Evolutionary conservation across 495 filamentous ascomycete genomes (phyloP), one percentile per base, ranked within the genome.

Genomic region (Penicillium herquei): DNA sequence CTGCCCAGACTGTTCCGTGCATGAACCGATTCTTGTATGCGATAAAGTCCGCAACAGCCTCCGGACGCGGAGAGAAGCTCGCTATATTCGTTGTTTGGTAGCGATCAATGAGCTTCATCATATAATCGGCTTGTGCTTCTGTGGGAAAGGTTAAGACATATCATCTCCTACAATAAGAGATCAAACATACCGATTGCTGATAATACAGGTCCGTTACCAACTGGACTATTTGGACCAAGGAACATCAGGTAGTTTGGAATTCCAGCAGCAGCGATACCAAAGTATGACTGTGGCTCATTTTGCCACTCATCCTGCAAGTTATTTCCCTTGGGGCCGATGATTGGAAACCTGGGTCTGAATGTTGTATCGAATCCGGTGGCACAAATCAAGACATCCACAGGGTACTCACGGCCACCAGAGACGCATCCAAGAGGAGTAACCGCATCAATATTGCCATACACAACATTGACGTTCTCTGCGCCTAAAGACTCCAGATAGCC

Each of bases 231-330:
- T 6, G 35, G 35, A 3, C 35, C 35, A 12, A 39, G 35, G n/a
- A 12, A 39, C 35, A 39, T n/a, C 6, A 84, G 81, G 53, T 80
- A 78, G 56, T 86, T 86, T 0, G 83, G 83, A 58, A 84, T 84
- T 3, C 68, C 66, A 41, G 76, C 70, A 18, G 80, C 67, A 26
- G 39, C 17, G 14, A 43, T 43, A 12, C 75, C 78, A 32, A 80
- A 74, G 57, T 86, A 85, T 8, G 74, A 68, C 40, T 21, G 13
- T 30, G 63, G 63, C 2, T 39, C 18, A 32, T 52, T 21, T 12
- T 16, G 16, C 58, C 62, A 58, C 33, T 59, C 45, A 6, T 54
- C 34, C 32, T 11, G 26, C 34, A 65, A 43, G 49, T 39, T 51
- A 35, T 14, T n/a, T 30, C n/a, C 34, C 17, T 40, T 16, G 11